A percentile compares a stretch with the other conserved stretches of the same genome.
Evolutionary conservation across 768 basidiomycete genomes (phyloP).

Genomic region (Russula foetens): DNA sequence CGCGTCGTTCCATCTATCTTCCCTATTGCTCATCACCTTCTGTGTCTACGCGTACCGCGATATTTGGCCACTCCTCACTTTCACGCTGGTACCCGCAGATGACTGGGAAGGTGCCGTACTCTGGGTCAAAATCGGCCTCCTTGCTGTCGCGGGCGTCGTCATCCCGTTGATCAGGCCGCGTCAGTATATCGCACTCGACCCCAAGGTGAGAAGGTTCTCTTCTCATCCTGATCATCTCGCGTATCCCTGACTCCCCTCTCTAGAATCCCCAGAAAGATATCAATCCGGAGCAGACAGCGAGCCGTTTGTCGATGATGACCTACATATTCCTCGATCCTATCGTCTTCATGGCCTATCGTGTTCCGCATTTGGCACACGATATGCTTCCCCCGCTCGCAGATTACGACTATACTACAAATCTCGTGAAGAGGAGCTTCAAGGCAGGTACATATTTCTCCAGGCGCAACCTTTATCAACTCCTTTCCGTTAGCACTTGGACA

Average conservation of each 20-base stretch:
- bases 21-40: slow-evolving; percentile 40
- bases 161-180: slow-evolving; percentile 51
- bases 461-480: neutral
- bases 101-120: slow-evolving; percentile 37
- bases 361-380: slow-evolving; percentile 37
- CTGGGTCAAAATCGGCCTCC: slow-evolving; percentile 45
- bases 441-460: slow-evolving; percentile 18
- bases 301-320: slow-evolving; percentile 28
- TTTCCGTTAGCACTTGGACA: slow-evolving; percentile 23
- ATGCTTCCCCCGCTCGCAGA: slow-evolving; percentile 44
- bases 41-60: slow-evolving; percentile 48
- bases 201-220: slow-evolving; percentile 30
- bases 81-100: slow-evolving; percentile 43
- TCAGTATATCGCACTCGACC: slow-evolving; percentile 50
- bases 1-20: slow-evolving; percentile 38
- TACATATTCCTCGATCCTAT: slow-evolving; percentile 51
- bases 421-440: slow-evolving; percentile 29
- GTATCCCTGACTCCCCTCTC: neutral
- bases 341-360: slow-evolving; percentile 36
- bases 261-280: slow-evolving; percentile 23
- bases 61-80: slow-evolving; percentile 52
- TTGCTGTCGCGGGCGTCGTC: slow-evolving; percentile 37
- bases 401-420: slow-evolving; percentile 31
- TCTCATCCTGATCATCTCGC: neutral
- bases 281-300: slow-evolving; percentile 28